Conservation (phyloP, 169 alveolate genomes). For the Plasmodium inui region DNA sequence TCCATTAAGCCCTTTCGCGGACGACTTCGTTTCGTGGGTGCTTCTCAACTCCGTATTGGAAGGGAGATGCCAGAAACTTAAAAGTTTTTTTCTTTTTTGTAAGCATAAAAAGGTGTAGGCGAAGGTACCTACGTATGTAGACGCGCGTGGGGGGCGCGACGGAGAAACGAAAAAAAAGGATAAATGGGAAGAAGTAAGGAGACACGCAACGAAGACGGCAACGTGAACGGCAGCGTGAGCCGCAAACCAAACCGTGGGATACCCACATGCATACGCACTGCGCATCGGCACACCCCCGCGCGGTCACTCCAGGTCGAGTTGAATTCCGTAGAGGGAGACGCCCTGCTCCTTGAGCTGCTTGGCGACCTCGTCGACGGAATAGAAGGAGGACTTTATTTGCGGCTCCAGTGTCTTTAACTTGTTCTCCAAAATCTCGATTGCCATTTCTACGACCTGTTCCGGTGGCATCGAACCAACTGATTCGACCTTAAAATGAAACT, state of each 20-base stretch:
- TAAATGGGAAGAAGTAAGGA: neutral
- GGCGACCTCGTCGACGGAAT: slow-evolving; percentile 70
- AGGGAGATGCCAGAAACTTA: neutral
- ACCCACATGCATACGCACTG: neutral
- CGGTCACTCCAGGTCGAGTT: slow-evolving; percentile 40
- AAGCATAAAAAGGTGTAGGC: neutral
- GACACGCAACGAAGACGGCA: neutral
- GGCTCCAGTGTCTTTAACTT: slow-evolving; percentile 80
- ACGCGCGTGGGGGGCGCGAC: neutral
- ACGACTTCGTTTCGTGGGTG: neutral
- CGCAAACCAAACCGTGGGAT: neutral
- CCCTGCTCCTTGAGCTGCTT: slow-evolving; percentile 73
- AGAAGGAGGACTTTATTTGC: slow-evolving; percentile 66
- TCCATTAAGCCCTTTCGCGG: neutral
- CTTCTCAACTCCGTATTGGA: neutral
- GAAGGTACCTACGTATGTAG: neutral
- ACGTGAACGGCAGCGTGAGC: neutral
- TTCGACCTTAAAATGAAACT: slow-evolving; percentile 85
- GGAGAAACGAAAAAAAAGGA: neutral
- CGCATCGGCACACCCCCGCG: neutral
- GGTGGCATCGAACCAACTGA: slow-evolving; percentile 96
- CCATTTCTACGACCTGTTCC: slow-evolving; percentile 92
- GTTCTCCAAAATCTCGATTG: slow-evolving; percentile 87
- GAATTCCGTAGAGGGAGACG: slow-evolving; percentile 69
- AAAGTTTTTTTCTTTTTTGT: neutral